These are phyloP conservation scores for Tulasnella sp. DNA, from an alignment of 768 basidiomycete genomes.

Conservation along the genomic window DNA sequence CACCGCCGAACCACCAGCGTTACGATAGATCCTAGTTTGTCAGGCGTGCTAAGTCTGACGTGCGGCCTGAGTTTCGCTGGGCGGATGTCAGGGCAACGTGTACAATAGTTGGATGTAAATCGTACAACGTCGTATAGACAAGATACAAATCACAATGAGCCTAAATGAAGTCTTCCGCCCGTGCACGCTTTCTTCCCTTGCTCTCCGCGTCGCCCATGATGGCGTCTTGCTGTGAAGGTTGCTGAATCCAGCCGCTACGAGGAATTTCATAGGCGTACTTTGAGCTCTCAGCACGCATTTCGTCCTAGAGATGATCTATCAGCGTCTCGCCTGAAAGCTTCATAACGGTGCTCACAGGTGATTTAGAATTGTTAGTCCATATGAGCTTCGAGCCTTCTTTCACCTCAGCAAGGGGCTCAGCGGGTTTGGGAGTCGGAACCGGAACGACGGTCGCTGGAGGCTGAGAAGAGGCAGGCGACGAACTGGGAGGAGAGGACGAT, in stretches of 20 bases:
- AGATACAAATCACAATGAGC: conserved; percentile 40
- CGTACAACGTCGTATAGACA: conserved; percentile 2
- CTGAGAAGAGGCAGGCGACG: conserved; percentile 1
- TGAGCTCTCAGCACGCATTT: conserved; percentile 61
- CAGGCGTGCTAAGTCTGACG: not conserved
- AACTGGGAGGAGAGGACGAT: conserved; percentile 27
- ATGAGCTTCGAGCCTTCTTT: conserved; percentile 74
- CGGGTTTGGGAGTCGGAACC: conserved; percentile 50
- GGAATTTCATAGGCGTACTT: conserved; percentile 45
- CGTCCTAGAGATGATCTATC: conserved; percentile 50
- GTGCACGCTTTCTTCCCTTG: conserved; percentile 76
- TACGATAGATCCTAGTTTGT: not conserved
- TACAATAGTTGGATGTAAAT: not conserved
- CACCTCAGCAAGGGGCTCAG: conserved; percentile 66
- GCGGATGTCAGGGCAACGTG: not conserved
- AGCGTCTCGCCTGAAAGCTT: not conserved
- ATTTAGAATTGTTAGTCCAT: conserved; percentile 72
- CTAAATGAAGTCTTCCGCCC: conserved; percentile 70
- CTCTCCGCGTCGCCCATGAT: conserved; percentile 49
- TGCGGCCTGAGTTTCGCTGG: not conserved
- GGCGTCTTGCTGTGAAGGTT: conserved; percentile 42
- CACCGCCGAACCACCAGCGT: not conserved
- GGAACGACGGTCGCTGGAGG: conserved; percentile 24
- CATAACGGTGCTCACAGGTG: conserved; percentile 52
- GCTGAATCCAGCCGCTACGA: conserved; percentile 30